These are phyloP conservation scores for Intubia oerlemansii DNA, from an alignment of 2,329 filamentous ascomycete species.

Conservation along the genomic window DNA sequence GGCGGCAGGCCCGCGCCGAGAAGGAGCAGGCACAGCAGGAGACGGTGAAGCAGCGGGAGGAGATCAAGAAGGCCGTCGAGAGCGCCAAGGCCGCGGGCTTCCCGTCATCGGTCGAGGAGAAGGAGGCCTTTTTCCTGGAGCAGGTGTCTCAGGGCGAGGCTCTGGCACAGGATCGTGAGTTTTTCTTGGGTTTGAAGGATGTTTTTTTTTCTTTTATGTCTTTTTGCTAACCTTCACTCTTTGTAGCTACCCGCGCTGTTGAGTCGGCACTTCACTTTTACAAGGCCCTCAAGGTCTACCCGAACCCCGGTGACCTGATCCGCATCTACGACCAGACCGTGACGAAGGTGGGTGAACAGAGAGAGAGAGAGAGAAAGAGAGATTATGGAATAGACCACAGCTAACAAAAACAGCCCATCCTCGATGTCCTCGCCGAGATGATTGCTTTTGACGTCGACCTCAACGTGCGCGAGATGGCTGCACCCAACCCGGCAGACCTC, in stretches of 20 bases:
- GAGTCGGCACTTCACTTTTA: slow-evolving; percentile 93
- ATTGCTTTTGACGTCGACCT: slow-evolving; percentile 34
- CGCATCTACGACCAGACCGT: slow-evolving; percentile 97
- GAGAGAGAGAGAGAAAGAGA: not conserved
- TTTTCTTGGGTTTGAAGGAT: not conserved
- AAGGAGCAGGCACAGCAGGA: slow-evolving; percentile 51
- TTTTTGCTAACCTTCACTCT: not conserved
- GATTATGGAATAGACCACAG: not conserved
- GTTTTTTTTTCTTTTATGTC: too few relatives aligned
- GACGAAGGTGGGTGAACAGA: slow-evolving; percentile 45
- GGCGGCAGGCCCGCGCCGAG: slow-evolving; percentile 45
- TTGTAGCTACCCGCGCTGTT: slow-evolving; percentile 43
- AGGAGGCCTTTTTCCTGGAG: slow-evolving; percentile 90
- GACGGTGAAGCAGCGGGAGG: slow-evolving; percentile 44
- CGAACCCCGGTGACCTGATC: slow-evolving; percentile 79
- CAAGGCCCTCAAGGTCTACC: slow-evolving; percentile 97
- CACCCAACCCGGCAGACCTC: too few relatives aligned
- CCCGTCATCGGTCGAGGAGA: slow-evolving; percentile 75
- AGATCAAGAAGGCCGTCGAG: slow-evolving; percentile 55
- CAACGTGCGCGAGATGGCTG: too few relatives aligned
- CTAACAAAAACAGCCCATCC: slow-evolving; percentile 42
- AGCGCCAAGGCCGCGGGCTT: slow-evolving; percentile 81
- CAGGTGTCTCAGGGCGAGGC: slow-evolving; percentile 79
- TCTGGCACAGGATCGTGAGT: slow-evolving; percentile 62
- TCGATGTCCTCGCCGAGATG: slow-evolving; percentile 95